These are phyloP conservation scores for Murraya paniculata DNA, from an alignment of 345 rosid genomes.

Conservation along the genomic window DNA sequence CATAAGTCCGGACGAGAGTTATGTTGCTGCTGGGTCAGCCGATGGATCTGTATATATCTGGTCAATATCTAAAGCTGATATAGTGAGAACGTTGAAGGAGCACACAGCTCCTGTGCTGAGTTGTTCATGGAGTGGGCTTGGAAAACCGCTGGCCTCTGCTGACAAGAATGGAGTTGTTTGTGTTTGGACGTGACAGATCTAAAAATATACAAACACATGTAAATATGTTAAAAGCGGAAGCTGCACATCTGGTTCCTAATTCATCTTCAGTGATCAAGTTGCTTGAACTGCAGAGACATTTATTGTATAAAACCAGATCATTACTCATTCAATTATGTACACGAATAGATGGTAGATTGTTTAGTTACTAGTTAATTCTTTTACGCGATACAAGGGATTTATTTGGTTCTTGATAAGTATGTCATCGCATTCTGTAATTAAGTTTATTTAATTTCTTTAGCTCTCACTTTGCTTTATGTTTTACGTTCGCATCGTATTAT, in stretches of 20 bases:
- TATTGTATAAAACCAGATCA: background rate
- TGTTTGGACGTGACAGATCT: constrained; percentile 57
- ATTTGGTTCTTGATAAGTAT: constrained; percentile 1
- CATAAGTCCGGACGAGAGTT: constrained; percentile 78
- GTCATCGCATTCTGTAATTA: background rate
- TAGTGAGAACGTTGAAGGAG: constrained; percentile 77
- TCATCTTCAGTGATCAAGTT: background rate
- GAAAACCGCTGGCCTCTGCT: constrained; percentile 86
- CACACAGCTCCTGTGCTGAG: constrained; percentile 71
- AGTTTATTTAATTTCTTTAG: background rate
- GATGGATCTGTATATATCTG: constrained; percentile 83
- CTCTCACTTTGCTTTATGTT: background rate
- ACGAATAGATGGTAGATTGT: background rate
- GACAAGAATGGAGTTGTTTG: constrained; percentile 81
- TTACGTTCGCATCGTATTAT: background rate
- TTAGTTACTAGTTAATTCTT: background rate
- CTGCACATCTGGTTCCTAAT: background rate
- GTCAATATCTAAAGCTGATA: constrained; percentile 72
- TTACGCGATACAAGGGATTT: background rate
- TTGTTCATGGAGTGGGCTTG: constrained; percentile 94
- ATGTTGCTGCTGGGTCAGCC: constrained; percentile 89
- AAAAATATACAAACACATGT: background rate
- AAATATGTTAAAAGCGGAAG: constrained; percentile 2
- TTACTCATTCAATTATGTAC: background rate
- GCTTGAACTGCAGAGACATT: background rate